Evolutionary conservation across 2,329 filamentous ascomycete species (phyloP), one percentile per base, ranked within the genome.

Genomic region (Alternaria novae-zelandiae): DNA sequence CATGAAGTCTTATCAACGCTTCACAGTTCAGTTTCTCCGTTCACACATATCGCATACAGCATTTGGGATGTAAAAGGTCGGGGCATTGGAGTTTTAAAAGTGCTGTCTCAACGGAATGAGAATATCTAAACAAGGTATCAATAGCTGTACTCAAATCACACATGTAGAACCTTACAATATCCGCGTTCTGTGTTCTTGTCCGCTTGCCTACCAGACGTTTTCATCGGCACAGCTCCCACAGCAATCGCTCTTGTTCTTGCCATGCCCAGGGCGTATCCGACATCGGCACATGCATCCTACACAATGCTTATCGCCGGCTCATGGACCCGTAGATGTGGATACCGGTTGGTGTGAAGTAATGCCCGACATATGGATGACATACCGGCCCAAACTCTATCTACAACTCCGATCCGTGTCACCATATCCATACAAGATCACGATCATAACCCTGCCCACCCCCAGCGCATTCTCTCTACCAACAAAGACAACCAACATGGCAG

Each of bases 261-360:
- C 30, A 5, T n/a, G 20, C 13, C 8, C 20, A 15, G n/a, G 20
- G 41, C 26, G 53, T 25, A 21, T 32, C 61, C 61, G 61, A 61
- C 41, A 61, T 63, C 61, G 61, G 59, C 55, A 6, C 23, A 41
- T 17, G 6, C 6, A 9, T 20, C 21, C 49, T 21, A 15, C 6
- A 20, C 23, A 15, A 54, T 59, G 62, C 54, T 64, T 64, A 64
- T 32, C 54, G 15, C 54, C 59, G 62, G 62, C 62, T 62, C 43
- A 44, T 44, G 28, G 46, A 13, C 10, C 30, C 20, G 20, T 17
- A 45, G 15, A 26, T 23, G 59, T 47, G 53, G 45, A 53, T 61
- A 47, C 46, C 20, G 12, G 13, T 23, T 57, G 25, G 20, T 36
- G 20, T 32, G 28, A 13, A 54, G 45, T 25, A 11, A 43, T 25